phyloP scores from a whole-genome alignment of 192 early-diverging fungal species.

The Thamnidium elegans region DNA sequence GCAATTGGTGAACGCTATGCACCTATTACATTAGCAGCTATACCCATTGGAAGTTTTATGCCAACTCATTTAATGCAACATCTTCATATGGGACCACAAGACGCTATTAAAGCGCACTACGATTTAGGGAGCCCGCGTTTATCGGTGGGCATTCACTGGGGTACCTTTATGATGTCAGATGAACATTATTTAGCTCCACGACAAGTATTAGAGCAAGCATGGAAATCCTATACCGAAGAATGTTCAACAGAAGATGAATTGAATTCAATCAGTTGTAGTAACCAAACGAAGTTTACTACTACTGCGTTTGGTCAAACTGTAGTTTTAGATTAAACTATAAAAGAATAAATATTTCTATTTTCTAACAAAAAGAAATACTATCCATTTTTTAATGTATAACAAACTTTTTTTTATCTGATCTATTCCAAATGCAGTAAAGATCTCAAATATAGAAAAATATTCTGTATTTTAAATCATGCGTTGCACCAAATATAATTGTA shows the following conservation, averaged over 20 bases:
- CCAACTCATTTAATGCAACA: slow-evolving; percentile 49
- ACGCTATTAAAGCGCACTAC: slow-evolving; percentile 46
- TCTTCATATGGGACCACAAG: slow-evolving; percentile 54
- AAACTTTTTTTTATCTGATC: too few species aligned
- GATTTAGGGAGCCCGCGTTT: slow-evolving; percentile 38
- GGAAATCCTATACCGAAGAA: slow-evolving; percentile 7
- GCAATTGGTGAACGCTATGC: slow-evolving; percentile 50
- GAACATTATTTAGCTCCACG: slow-evolving; percentile 56
- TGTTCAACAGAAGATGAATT: slow-evolving; percentile 6
- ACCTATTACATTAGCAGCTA: slow-evolving; percentile 48
- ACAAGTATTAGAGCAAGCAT: slow-evolving; percentile 17
- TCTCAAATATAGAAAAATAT: too few species aligned
- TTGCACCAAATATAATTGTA: too few species aligned
- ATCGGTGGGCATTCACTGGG: slow-evolving; percentile 60
- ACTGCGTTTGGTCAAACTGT: slow-evolving; percentile 31
- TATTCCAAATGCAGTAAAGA: too few species aligned
- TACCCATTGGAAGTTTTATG: slow-evolving; percentile 56
- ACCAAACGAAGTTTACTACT: slow-evolving; percentile 22
- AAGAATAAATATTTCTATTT: too few species aligned
- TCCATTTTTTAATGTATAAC: too few species aligned
- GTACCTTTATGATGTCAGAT: slow-evolving; percentile 62
- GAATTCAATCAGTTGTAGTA: not conserved
- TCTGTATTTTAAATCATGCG: too few species aligned
- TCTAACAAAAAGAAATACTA: too few species aligned
- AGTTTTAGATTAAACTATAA: slow-evolving; percentile 2